Evolutionary conservation across 179 eudicot species (phyloP).

Genomic region (Carnegiea gigantea): DNA sequence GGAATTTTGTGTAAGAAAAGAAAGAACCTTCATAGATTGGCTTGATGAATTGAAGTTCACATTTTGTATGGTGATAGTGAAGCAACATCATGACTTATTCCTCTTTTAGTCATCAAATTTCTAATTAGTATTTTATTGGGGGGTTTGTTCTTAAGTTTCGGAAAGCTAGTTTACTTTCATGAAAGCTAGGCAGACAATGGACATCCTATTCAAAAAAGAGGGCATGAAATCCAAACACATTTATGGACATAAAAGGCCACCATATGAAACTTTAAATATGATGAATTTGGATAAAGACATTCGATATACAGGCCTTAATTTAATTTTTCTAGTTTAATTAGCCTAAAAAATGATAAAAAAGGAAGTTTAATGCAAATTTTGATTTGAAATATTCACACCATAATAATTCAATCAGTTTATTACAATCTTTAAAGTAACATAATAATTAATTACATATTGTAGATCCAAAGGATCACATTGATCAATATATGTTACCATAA

Average conservation of each 20-base stretch:
- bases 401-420: too few relatives aligned
- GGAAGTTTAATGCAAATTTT: too few relatives aligned
- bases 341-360: too few relatives aligned
- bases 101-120: background rate
- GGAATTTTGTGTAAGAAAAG: background rate
- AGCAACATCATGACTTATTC: background rate
- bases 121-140: too few relatives aligned
- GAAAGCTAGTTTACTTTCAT: background rate
- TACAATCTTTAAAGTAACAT: too few relatives aligned
- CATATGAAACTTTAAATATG: background rate
- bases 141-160: too few relatives aligned
- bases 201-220: background rate
- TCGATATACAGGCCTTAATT: background rate
- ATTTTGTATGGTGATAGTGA: constrained; percentile 4
- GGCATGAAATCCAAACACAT: background rate
- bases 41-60: background rate
- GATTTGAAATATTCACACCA: background rate
- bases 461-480: background rate
- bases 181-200: background rate
- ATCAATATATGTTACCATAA: background rate
- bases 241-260: background rate
- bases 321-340: too few relatives aligned
- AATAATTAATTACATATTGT: background rate
- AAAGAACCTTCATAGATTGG: background rate
- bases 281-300: background rate